Percentiles rank a stretch among this genome's conserved stretches.
These are phyloP conservation scores for Primulina tabacum DNA, from an alignment of 257 asterid species.

Conservation along the genomic window DNA sequence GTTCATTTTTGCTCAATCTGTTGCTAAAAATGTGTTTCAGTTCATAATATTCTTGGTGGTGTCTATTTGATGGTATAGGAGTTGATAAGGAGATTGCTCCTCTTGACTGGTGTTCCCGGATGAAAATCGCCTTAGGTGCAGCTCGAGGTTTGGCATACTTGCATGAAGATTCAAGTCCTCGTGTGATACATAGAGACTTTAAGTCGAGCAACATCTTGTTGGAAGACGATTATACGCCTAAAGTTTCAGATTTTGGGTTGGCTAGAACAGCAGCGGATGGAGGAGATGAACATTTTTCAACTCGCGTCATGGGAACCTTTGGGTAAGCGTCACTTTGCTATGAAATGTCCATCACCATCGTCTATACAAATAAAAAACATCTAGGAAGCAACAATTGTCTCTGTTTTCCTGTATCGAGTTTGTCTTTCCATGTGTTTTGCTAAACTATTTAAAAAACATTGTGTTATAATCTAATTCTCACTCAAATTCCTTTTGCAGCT, in stretches of 20 bases:
- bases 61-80: constrained; percentile 39
- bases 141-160: constrained; percentile 89
- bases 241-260: constrained; percentile 93
- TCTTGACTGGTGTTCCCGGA: constrained; percentile 77
- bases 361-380: background rate
- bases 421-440: background rate
- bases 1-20: constrained; percentile 16
- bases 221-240: constrained; percentile 80
- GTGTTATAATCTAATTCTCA: constrained; percentile 1
- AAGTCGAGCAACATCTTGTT: constrained; percentile 86
- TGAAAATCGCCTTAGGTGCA: constrained; percentile 89
- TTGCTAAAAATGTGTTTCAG: background rate
- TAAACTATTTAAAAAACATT: background rate
- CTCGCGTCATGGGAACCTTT: constrained; percentile 97
- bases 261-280: constrained; percentile 86
- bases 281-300: constrained; percentile 66
- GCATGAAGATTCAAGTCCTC: constrained; percentile 96
- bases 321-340: constrained; percentile 48
- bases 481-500: constrained; percentile 41
- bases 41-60: constrained; percentile 5
- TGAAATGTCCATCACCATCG: background rate
- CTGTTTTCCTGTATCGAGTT: too few relatives aligned
- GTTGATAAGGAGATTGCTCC: constrained; percentile 58
- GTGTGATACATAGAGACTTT: constrained; percentile 95
- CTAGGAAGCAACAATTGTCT: too few relatives aligned